Conservation (phyloP, 352 stramenopile genomes). For the Phytophthora kernoviae region DNA sequence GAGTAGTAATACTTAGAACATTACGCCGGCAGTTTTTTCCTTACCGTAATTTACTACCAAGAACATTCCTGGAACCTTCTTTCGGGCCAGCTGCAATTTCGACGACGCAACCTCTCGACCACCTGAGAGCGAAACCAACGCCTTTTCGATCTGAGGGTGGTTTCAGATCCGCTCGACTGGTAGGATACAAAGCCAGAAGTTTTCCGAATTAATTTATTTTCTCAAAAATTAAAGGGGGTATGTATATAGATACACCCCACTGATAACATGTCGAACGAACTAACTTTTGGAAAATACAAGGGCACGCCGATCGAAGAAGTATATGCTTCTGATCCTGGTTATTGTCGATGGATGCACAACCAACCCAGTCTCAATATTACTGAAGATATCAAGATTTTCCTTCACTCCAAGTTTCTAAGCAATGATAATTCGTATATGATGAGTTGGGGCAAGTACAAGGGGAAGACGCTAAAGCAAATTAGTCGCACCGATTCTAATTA, state of each 20-base stretch:
- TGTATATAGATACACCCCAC: slow-evolving; percentile 24
- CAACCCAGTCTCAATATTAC: slow-evolving; percentile 19
- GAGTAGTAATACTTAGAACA: slow-evolving; percentile 10
- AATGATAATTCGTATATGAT: slow-evolving; percentile 27
- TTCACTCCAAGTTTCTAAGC: slow-evolving; percentile 14
- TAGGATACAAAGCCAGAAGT: not conserved
- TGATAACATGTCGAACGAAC: slow-evolving; percentile 19
- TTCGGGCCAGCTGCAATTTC: slow-evolving; percentile 4
- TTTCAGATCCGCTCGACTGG: not conserved
- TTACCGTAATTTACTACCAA: slow-evolving; percentile 10
- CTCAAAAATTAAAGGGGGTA: slow-evolving; percentile 10
- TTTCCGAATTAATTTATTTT: slow-evolving; percentile 18
- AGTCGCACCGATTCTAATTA: slow-evolving; percentile 14
- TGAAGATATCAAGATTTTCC: slow-evolving; percentile 23
- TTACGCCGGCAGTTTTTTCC: slow-evolving; percentile 5
- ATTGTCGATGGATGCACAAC: slow-evolving; percentile 14
- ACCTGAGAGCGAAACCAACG: slow-evolving; percentile 5
- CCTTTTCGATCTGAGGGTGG: slow-evolving; percentile 5
- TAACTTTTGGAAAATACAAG: slow-evolving; percentile 32
- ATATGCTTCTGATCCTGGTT: slow-evolving; percentile 15
- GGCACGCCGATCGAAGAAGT: slow-evolving; percentile 11
- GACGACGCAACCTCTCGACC: slow-evolving; percentile 10
- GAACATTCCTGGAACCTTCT: slow-evolving; percentile 11
- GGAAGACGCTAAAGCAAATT: slow-evolving; percentile 19
- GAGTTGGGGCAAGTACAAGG: slow-evolving; percentile 23